Base-by-base conservation (phyloP, 768 basidiomycete species). In the Tulasnella sp. region DNA sequence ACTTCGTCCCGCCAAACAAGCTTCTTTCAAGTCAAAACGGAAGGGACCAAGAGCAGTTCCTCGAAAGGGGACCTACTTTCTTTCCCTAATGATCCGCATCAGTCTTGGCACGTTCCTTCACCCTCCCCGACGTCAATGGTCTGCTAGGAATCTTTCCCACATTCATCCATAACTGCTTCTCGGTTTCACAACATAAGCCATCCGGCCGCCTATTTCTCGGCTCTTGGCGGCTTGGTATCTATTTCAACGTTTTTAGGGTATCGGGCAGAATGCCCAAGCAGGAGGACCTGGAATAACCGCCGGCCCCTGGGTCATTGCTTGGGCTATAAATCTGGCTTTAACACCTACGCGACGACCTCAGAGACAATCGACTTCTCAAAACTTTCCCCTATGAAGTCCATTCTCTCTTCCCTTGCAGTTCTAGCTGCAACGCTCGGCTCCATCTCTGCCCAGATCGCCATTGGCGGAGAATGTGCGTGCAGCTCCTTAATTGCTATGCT, bases 11-110 rank as follows among this genome's bases (percentile, higher is more conserved):
- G 61, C 32, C 26, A 67, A 67, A 35, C 61, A 35, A 26, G 23
- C 61, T 67, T 67, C 26, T 67, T 35, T 23, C 3, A 35, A 5
- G 5, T 20, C 4, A 11, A 67, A 35, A 67, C 29, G 3, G 16
- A 26, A 67, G 61, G 61, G 26, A 35, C 61, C 61, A 67, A 29
- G 61, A 67, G 35, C 61, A 67, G 26, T 3, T 15, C 26, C 61
- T 67, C 55, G 23, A 67, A 23, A 29, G 16, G 61, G 26, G 61
- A 67, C 29, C 16, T 15, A 11, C 61, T 67, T 67, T 29, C 16
- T 26, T 29, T 67, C 32, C 61, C 61, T 67, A 67, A 67, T 67
- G 61, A 67, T 67, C 61, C 61, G 61, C 61, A 67, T 67, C 61
- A 29, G 61, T 67, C 61, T 67, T 67, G 61, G 61, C 29, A 32